Evolutionary conservation across 176 grass and related monocot species (phyloP).

Genomic region (Eragrostis nindensis): DNA sequence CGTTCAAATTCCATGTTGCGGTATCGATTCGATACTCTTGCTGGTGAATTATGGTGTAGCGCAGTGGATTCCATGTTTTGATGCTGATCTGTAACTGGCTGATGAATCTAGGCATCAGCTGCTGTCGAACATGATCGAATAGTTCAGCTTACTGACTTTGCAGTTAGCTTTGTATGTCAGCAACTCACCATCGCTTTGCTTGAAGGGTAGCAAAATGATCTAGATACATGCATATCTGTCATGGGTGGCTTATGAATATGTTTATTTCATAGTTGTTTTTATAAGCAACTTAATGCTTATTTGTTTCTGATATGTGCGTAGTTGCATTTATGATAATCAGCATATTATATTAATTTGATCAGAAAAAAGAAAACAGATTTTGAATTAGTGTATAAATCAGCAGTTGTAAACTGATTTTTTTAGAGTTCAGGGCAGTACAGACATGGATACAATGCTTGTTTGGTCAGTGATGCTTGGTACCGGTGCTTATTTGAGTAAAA

Average conservation of each 20-base stretch:
- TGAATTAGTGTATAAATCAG: not conserved
- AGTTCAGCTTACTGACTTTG: not conserved
- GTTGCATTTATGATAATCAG: not conserved
- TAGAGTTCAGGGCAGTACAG: not conserved
- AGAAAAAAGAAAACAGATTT: not conserved
- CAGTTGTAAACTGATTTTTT: not conserved
- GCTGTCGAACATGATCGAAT: not conserved
- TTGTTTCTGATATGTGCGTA: not conserved
- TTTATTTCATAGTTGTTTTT: not conserved
- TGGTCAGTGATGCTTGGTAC: not conserved
- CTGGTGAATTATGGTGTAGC: slow-evolving; percentile 18
- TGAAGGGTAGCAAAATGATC: not conserved
- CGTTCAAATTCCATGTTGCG: not conserved
- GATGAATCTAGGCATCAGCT: slow-evolving; percentile 10
- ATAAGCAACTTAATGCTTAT: not conserved
- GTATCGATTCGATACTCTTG: not conserved
- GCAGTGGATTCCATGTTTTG: not conserved
- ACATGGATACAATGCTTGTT: not conserved
- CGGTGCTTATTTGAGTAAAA: not conserved
- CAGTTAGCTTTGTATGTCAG: not conserved
- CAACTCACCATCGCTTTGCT: not conserved
- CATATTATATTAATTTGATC: not conserved
- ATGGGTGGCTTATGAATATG: not conserved
- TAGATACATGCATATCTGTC: not conserved
- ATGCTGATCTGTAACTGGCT: not conserved